phyloP scores from a whole-genome alignment of 176 grass and related monocot species.

The Oryza australiensis region DNA sequence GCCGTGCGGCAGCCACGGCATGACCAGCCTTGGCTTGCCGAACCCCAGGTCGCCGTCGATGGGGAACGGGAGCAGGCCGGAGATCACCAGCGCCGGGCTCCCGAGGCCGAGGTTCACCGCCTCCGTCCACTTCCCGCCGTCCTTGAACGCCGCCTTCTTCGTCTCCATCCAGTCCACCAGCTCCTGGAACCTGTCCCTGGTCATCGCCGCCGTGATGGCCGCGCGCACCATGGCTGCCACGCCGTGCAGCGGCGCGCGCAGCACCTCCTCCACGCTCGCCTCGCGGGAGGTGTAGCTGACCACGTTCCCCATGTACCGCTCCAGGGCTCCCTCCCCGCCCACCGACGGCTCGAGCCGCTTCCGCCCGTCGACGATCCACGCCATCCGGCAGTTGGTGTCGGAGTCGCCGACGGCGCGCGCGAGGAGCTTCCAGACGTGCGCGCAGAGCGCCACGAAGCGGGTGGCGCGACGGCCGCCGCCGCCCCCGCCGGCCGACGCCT shows the following conservation, averaged over 20 bases:
- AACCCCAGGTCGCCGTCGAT: constrained; percentile 69
- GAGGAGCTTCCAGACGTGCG: constrained; percentile 70
- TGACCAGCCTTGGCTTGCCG: constrained; percentile 39
- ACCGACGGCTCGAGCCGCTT: constrained; percentile 38
- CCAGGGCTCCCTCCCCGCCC: constrained; percentile 35
- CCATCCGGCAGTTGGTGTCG: constrained; percentile 58
- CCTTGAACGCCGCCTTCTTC: constrained; percentile 49
- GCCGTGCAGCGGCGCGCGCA: constrained; percentile 21
- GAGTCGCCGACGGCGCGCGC: constrained; percentile 50
- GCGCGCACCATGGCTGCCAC: constrained; percentile 35
- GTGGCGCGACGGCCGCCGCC: background rate
- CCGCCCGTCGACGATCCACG: constrained; percentile 65
- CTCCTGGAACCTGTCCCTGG: constrained; percentile 53
- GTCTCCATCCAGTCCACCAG: constrained; percentile 81
- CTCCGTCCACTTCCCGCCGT: constrained; percentile 82
- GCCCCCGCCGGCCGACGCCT: background rate
- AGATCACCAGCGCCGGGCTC: constrained; percentile 54
- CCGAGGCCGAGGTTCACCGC: constrained; percentile 65
- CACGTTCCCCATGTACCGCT: constrained; percentile 61
- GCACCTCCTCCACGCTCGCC: constrained; percentile 42
- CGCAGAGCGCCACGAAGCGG: constrained; percentile 56
- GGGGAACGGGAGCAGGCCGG: constrained; percentile 43
- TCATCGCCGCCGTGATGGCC: constrained; percentile 45
- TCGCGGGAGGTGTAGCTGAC: constrained; percentile 57
- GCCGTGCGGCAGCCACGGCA: constrained; percentile 44